These are phyloP conservation scores for Holtermanniella nyarrowii DNA, from an alignment of 768 basidiomycete species.

Conservation along the genomic window DNA sequence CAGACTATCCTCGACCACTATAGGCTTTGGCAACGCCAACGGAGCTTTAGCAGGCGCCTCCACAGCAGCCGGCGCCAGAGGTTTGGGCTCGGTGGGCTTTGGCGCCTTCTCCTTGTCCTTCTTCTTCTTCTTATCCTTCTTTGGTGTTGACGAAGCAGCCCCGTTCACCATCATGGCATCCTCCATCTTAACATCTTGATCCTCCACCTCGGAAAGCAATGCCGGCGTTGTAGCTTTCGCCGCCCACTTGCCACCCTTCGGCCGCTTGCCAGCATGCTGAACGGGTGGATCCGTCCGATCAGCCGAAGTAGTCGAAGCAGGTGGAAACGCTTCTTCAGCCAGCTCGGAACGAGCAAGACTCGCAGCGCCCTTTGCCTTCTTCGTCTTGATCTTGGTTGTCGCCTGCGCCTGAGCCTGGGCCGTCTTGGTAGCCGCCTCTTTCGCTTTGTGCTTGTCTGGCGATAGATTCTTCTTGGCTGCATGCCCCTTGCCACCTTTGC, in stretches of 20 bases:
- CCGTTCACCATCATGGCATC: neutral
- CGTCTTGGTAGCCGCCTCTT: constrained; percentile 33
- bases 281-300: neutral
- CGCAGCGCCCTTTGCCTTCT: constrained; percentile 18
- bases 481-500: constrained; percentile 42
- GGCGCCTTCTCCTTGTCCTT: constrained; percentile 20
- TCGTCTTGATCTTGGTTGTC: constrained; percentile 9
- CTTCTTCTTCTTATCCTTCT: constrained; percentile 6
- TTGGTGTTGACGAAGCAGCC: neutral
- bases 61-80: constrained; percentile 1
- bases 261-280: neutral
- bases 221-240: neutral
- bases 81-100: constrained; percentile 4
- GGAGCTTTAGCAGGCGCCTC: constrained; percentile 1
- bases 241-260: neutral
- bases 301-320: neutral
- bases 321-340: neutral
- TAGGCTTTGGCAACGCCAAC: neutral
- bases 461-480: constrained; percentile 56
- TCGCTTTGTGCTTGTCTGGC: constrained; percentile 38
- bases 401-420: constrained; percentile 67
- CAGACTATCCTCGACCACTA: neutral
- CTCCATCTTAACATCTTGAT: neutral
- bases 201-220: neutral
- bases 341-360: constrained; percentile 3